Evolutionary conservation across 805 yeast genomes (phyloP).

Genomic region (Scheffersomyces ergatensis): DNA sequence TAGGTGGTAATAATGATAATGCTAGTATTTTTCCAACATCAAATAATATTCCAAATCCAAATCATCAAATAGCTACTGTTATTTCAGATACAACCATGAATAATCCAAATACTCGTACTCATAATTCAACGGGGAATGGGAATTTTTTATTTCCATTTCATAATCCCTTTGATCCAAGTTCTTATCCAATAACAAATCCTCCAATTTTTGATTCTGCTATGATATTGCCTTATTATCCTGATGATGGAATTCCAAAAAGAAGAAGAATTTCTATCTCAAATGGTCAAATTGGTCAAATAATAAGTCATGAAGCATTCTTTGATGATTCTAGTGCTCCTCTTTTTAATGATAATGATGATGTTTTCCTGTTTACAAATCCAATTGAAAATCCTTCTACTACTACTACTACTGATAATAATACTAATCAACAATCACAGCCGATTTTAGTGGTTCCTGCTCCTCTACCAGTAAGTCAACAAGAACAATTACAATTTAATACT

Average conservation of each 20-base stretch:
- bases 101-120: too few species aligned
- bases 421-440: neutral
- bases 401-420: neutral
- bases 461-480: constrained; percentile 4
- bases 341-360: constrained; percentile 4
- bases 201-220: constrained; percentile 45
- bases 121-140: too few species aligned
- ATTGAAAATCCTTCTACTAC: neutral
- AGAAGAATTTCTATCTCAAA: constrained; percentile 79
- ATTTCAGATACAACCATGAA: too few species aligned
- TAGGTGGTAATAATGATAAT: too few species aligned
- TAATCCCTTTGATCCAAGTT: constrained; percentile 36
- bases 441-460: constrained; percentile 1
- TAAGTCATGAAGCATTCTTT: constrained; percentile 42
- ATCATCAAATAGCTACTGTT: too few species aligned
- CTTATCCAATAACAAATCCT: constrained; percentile 46
- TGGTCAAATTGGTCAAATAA: constrained; percentile 80
- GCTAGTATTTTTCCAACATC: neutral
- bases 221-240: constrained; percentile 28
- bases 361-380: too few species aligned
- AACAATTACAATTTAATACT: neutral
- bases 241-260: constrained; percentile 40
- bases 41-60: neutral
- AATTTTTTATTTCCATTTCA: constrained; percentile 19
- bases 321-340: constrained; percentile 10